A percentile compares a stretch with the other conserved stretches of the same genome.
These are phyloP conservation scores for Mycena sp. DNA, from an alignment of 1,284 basidiomycete genomes.

Conservation along the genomic window DNA sequence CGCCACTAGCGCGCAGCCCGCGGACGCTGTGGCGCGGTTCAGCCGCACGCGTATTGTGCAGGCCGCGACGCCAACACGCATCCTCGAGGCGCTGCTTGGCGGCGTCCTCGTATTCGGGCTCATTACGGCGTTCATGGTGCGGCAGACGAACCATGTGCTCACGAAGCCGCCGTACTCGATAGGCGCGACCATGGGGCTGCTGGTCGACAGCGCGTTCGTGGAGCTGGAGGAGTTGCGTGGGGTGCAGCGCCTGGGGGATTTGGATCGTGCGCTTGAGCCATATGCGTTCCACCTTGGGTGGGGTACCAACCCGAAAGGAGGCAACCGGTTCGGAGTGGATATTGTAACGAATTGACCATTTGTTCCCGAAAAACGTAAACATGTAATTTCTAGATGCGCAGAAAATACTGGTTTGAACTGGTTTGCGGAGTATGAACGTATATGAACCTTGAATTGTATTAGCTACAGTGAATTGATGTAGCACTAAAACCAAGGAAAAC, in stretches of 20 bases:
- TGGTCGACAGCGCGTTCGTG: conserved; percentile 12
- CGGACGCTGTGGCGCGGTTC: not conserved
- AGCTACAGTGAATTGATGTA: no score
- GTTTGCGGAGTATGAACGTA: no score
- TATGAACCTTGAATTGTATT: no score
- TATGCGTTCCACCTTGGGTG: conserved; percentile 13
- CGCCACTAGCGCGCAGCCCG: not conserved
- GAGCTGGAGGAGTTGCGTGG: conserved; percentile 1
- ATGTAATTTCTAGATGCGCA: no score
- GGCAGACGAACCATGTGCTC: conserved; percentile 6
- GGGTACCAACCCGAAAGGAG: conserved; percentile 5
- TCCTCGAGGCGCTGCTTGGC: not conserved
- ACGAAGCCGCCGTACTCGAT: conserved; percentile 16
- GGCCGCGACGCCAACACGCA: not conserved
- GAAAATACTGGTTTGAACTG: no score
- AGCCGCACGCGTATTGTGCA: not conserved
- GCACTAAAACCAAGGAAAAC: no score
- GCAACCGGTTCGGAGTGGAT: conserved; percentile 13
- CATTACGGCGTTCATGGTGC: not conserved
- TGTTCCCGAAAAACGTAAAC: no score
- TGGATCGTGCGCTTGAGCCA: not conserved
- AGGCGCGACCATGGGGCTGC: conserved; percentile 10
- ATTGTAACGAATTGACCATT: not conserved
- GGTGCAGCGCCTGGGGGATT: not conserved
- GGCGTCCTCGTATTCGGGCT: not conserved